Evolutionary conservation across 495 filamentous ascomycete species (phyloP).

Genomic region (Penicillium mononematosum): DNA sequence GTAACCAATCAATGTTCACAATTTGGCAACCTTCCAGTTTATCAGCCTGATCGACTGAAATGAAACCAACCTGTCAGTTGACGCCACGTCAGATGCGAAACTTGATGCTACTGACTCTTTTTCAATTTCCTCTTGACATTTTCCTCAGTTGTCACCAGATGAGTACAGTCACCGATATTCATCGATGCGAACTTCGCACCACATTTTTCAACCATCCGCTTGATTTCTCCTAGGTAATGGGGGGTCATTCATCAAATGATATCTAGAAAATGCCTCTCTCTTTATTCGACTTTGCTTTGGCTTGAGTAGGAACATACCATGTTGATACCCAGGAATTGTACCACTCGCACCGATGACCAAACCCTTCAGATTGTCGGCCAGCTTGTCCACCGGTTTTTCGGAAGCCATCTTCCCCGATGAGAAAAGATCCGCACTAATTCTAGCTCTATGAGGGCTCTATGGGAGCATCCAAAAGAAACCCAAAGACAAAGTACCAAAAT

Average conservation of each 20-base stretch:
- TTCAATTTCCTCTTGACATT: neutral
- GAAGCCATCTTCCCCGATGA: neutral
- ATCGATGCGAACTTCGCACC: slow-evolving; percentile 10
- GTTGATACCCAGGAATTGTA: slow-evolving; percentile 52
- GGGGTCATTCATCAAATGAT: neutral
- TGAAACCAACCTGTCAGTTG: neutral
- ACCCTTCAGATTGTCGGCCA: slow-evolving; percentile 33
- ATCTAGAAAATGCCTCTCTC: neutral
- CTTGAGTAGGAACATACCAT: slow-evolving; percentile 33
- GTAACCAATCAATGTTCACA: slow-evolving; percentile 16
- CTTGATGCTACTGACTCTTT: slow-evolving; percentile 13
- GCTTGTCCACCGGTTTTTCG: slow-evolving; percentile 15
- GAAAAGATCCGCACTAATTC: neutral
- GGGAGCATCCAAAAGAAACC: neutral
- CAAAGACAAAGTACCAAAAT: neutral
- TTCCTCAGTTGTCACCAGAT: slow-evolving; percentile 17
- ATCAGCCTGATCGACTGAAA: slow-evolving; percentile 9
- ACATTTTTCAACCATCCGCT: slow-evolving; percentile 9
- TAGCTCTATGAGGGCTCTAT: neutral
- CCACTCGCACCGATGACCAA: slow-evolving; percentile 58
- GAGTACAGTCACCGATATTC: slow-evolving; percentile 13
- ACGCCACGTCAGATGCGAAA: neutral
- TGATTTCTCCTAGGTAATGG: slow-evolving; percentile 3
- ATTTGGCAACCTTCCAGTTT: neutral
- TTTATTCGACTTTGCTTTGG: neutral